Evolutionary conservation across 2,329 filamentous ascomycete genomes (phyloP), one percentile per base, ranked within the genome.

Genomic region (Talaromyces sp.): DNA sequence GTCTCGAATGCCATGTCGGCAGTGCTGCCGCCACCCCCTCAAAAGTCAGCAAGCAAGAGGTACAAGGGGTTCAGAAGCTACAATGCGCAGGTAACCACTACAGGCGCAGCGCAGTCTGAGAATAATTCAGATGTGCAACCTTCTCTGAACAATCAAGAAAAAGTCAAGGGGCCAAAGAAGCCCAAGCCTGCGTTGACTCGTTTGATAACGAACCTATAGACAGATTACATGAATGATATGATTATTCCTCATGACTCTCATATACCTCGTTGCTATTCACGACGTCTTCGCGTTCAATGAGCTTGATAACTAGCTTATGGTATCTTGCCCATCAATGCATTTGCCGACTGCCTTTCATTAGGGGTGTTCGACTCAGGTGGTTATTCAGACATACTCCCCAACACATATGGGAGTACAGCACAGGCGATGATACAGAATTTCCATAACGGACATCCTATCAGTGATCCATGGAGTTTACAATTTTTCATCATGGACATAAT

Each of bases 181-280:
- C 71, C 74, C 37, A 78, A 76, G 58, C 76, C 76, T 16, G 73
- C 75, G 10, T 63, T 78, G 31, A 74, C 76, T 31, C 72, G 71
- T 56, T 63, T 78, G 62, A 73, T 78, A 61, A 78, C 76, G 31
- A 75, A 68, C 59, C 54, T 68, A 67, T 62, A 65, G 49, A 16
- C 13, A 49, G 22, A 49, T 54, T 24, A 13, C 27, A 54, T 31
- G 64, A 50, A 43, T 37, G 27, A 27, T 24, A 33, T 22, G 24
- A 16, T 2, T 19, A 3, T 22, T 31, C 1, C 8, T 54, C 33
- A 14, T 62, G 14, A 10, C 24, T 31, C 8, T 54, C 24, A 19
- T 11, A 22, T 14, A 14, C 11, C 2, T 7, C 2, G 16, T 31
- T 31, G 37, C 14, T 50, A 4, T 39, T 52, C 3, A 13, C 2